Conservation (phyloP, 108 stramenopile genomes). For the Pseudonitzschia delicatissima region DNA sequence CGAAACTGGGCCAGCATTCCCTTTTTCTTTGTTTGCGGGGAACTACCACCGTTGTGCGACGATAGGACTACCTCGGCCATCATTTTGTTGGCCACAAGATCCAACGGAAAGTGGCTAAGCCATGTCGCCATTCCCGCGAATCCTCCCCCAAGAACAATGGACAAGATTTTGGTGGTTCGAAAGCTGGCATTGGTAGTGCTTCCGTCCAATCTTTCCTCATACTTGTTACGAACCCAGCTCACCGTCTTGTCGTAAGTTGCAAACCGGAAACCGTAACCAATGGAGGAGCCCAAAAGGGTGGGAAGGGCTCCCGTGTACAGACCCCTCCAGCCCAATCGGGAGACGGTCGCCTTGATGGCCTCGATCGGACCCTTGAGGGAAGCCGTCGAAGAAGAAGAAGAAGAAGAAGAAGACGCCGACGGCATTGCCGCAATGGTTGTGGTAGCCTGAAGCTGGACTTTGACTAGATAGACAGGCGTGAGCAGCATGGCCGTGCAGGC, state of each 20-base stretch:
- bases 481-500: background rate
- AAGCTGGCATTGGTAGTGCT: background rate
- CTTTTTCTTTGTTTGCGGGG: background rate
- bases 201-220: background rate
- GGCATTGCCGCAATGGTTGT: background rate
- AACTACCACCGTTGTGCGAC: background rate
- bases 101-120: background rate
- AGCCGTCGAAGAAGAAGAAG: background rate
- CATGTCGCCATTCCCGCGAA: background rate
- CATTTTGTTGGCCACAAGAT: background rate
- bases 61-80: background rate
- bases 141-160: background rate
- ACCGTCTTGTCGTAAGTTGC: background rate
- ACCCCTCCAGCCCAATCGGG: background rate
- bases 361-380: background rate
- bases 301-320: background rate
- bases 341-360: background rate
- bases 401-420: background rate
- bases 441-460: background rate
- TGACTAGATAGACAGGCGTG: background rate
- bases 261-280: background rate
- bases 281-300: background rate
- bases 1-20: background rate
- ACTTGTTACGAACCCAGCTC: no score
- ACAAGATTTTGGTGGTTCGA: background rate